Conservation (phyloP, 1,284 basidiomycete genomes). For the Ustilago loliicola region DNA sequence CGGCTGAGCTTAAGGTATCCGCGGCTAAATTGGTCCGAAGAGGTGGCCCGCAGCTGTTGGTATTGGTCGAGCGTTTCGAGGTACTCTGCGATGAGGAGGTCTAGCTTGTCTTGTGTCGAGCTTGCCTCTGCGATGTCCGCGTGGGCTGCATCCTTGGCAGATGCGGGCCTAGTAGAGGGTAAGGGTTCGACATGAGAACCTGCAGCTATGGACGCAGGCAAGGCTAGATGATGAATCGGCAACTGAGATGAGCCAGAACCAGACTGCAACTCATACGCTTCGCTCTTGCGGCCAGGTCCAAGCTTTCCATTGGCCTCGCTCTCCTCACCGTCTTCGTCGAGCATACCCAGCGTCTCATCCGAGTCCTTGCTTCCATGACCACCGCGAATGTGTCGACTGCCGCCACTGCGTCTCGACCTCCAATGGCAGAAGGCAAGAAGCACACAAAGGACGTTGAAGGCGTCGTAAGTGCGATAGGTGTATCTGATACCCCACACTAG, state of each 20-base stretch:
- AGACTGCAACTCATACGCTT: slow-evolving; percentile 23
- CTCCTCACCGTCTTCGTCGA: slow-evolving; percentile 6
- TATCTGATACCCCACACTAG: slow-evolving; percentile 56
- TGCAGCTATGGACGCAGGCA: slow-evolving; percentile 18
- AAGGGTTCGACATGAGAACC: background rate
- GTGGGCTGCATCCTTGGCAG: background rate
- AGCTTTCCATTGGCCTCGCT: background rate
- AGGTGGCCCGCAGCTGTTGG: slow-evolving; percentile 14
- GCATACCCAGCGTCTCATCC: slow-evolving; percentile 33
- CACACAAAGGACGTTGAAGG: slow-evolving; percentile 31
- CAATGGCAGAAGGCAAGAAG: slow-evolving; percentile 39
- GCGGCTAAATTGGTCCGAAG: slow-evolving; percentile 15
- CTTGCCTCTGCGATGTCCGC: background rate
- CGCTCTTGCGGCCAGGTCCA: background rate
- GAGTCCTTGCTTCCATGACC: slow-evolving; percentile 17
- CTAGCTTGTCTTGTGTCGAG: slow-evolving; percentile 20
- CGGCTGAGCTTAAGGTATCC: slow-evolving; percentile 51
- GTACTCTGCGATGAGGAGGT: slow-evolving; percentile 42
- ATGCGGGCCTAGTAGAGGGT: background rate
- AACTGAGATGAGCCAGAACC: slow-evolving; percentile 12
- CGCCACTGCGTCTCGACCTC: slow-evolving; percentile 29
- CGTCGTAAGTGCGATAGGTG: slow-evolving; percentile 51
- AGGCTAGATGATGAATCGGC: slow-evolving; percentile 39
- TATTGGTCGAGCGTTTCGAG: slow-evolving; percentile 55
- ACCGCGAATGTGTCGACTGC: background rate